Percentiles rank a stretch among this genome's conserved stretches.
Conservation (phyloP, 495 filamentous ascomycete species). For the Cetradonia linearis region DNA sequence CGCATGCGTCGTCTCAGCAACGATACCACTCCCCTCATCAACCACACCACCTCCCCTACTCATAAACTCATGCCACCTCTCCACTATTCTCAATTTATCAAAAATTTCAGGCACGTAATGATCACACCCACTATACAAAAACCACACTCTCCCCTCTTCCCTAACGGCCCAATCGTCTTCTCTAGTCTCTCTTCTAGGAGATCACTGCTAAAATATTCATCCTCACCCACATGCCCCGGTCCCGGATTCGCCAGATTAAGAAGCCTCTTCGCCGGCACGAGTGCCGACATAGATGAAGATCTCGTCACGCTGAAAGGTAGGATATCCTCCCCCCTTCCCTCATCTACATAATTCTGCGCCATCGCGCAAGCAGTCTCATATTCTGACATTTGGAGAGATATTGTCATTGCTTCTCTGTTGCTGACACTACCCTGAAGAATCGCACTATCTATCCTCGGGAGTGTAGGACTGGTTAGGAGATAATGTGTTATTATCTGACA, state of each 20-base stretch:
- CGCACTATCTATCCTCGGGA: constrained; percentile 55
- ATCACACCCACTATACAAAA: constrained; percentile 62
- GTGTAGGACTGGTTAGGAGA: constrained; percentile 35
- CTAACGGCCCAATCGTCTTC: constrained; percentile 55
- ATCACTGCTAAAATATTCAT: constrained; percentile 86
- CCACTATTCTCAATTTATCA: constrained; percentile 54
- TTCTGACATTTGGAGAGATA: constrained; percentile 30
- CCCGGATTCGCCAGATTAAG: constrained; percentile 50
- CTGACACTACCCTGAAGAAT: constrained; percentile 75
- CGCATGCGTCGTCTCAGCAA: constrained; percentile 54
- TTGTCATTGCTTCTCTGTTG: constrained; percentile 59
- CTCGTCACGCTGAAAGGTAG: constrained; percentile 43
- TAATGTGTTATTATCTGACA: constrained; percentile 84
- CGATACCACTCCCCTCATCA: constrained; percentile 45
- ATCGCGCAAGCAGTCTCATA: constrained; percentile 43
- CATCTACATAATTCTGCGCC: constrained; percentile 43
- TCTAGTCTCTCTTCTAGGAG: constrained; percentile 48
- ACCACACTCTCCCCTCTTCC: constrained; percentile 32
- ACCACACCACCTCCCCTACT: constrained; percentile 37
- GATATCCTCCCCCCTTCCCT: constrained; percentile 45
- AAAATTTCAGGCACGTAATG: constrained; percentile 53
- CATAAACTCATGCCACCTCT: constrained; percentile 48
- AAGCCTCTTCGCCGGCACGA: constrained; percentile 61
- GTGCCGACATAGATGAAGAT: constrained; percentile 40
- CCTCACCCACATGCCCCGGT: constrained; percentile 50